These are phyloP conservation scores for Platanus orientalis DNA, from an alignment of 164 flowering plant genomes.

Conservation along the genomic window DNA sequence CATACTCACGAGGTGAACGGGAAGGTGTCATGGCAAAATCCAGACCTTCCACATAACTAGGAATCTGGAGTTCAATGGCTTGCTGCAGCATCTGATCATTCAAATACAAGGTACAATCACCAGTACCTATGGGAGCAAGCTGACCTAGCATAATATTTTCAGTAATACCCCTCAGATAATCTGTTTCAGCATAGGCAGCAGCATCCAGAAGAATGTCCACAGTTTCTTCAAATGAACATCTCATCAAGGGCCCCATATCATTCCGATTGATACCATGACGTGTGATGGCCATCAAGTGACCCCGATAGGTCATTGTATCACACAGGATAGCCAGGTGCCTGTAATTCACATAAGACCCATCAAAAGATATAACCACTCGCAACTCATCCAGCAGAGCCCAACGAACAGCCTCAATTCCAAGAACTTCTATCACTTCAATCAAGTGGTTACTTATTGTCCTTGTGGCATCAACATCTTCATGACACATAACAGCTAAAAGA, in stretches of 20 bases:
- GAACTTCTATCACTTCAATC: constrained; percentile 95
- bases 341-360: constrained; percentile 97
- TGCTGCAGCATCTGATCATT: constrained; percentile 94
- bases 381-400: constrained; percentile 81
- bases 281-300: constrained; percentile 97
- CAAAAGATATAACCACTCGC: constrained; percentile 96
- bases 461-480: constrained; percentile 90
- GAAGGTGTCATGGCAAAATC: constrained; percentile 94
- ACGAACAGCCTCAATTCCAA: constrained; percentile 97
- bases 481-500: constrained; percentile 90
- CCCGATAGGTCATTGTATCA: constrained; percentile 98
- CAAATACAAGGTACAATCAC: constrained; percentile 77
- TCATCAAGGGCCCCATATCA: constrained; percentile 99
- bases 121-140: constrained; percentile 97
- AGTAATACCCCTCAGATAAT: constrained; percentile 82
- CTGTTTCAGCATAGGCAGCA: constrained; percentile 92
- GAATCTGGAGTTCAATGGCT: constrained; percentile 92
- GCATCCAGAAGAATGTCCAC: constrained; percentile 99
- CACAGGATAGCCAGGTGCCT: constrained; percentile 93
- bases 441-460: constrained; percentile 96
- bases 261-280: constrained; percentile 98
- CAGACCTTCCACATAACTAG: constrained; percentile 92
- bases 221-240: constrained; percentile 98
- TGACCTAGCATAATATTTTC: constrained; percentile 98
- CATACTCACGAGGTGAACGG: constrained; percentile 89